Base-by-base conservation (phyloP, 805 yeast genomes). In the Jamesozyma gamospora region DNA sequence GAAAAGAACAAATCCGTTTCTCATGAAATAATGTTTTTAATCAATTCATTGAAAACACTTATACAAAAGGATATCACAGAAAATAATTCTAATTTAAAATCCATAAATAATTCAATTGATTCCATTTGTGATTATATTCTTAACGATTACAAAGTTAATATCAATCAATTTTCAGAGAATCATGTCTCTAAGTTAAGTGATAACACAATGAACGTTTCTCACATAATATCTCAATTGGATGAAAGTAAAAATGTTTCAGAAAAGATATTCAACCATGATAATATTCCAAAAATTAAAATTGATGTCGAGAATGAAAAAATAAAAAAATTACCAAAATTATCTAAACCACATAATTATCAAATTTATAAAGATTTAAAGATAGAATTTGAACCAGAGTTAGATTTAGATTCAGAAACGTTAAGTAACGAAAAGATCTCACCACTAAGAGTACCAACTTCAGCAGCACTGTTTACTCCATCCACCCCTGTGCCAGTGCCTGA, bases 401-500 rank as follows among this genome's bases (percentile, higher is more conserved):
- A 34, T 21, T 28, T 31, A 16, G 35, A 43, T 4, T 48, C 47
- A 21, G 35, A 38, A 12, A 41, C 37, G 11, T 7, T 36, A 11
- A 21, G 24, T 6, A 21, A 21, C 8, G 24, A 21, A 21, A 8
- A 21, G 8, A 21, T 21, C 24, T 21, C 24, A 21, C 24, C 24
- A 8, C 8, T 21, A 21, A 21, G 24, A 21, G 8, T 21, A 21
- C 26, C 34, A 4, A 21, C 32, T n/a, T 28, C 40, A 5, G 14
- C 37, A 11, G 11, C 35, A 1, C 38, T 40, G 9, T 35, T 37
- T 15, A 47, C 16, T 28, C 58, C 58, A 3, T 46, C 48, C 26
- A 54, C 58, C 2, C 58, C 58, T 1, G 49, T 54, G 9, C 58
- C 58, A 1, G 46, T 54, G 3, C 58, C 58, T 16, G 58, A 54